Evolutionary conservation across 148 eudicot species (phyloP), one percentile per base, ranked within the genome.

Genomic region (Mesembryanthemum crystallinum): DNA sequence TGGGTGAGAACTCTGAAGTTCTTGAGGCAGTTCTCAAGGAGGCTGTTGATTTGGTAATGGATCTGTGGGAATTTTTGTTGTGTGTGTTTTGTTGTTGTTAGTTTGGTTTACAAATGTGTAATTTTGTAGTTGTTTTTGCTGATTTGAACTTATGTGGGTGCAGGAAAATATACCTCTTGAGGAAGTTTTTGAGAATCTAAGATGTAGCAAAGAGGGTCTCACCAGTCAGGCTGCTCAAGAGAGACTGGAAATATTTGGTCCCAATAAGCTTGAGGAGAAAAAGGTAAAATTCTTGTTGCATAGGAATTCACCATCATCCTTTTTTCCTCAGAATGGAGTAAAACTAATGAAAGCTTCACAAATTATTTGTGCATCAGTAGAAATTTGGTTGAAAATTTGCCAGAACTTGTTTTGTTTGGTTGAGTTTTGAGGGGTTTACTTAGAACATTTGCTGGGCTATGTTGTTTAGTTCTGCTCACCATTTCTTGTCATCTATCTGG

Each of bases 211-310:
- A 79, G 97, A 89, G 58, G 99, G 99, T 65, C 96, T 95, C 71
- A 85, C 94, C 8, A 75, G 74, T 74, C 82, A 88, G 37, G 91
- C 80, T 87, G 97, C 99, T 82, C 86, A 90, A 71, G 97, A 92
- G 69, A 95, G 97, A 81, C 79, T 95, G 37, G 82, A 69, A 74
- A 91, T 95, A 72, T 95, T 95, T 87, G 99, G 99, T 49, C 86
- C 95, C 78, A 92, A 92, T 80, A 95, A 92, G 82, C 99, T 95
- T 79, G 99, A 95, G 77, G 99, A 95, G 86, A 95, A 95, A 81
- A 89, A 82, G 98, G 98, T 92, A 37, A 10, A 47, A 33, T 54
- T 45, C 43, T 81, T 13, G 15, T 8, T 29, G 20, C 33, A 64
- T 71, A 57, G 70, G 24, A 52, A 24, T 76, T 68, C 39, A 58